Base-by-base conservation (phyloP, 1,284 basidiomycete species). In the Sutorius eximius region DNA sequence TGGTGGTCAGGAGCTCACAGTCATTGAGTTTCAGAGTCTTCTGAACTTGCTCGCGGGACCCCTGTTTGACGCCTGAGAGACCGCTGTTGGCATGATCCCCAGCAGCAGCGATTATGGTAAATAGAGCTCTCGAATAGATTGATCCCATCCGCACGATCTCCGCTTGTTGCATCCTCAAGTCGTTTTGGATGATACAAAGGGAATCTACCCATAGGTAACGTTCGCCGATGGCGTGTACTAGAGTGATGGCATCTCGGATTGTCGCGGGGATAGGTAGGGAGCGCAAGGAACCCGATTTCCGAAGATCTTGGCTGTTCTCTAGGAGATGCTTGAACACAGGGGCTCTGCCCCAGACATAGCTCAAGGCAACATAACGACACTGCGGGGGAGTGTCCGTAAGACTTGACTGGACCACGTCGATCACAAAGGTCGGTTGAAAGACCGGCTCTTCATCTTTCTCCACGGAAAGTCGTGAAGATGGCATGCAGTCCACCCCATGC, bases 191-290 rank as follows among this genome's bases (percentile, higher is more conserved):
- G 49, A 67, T 65, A 24, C 63, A 67, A 12, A 64, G 7, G 6
- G 63, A 61, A 27, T 67, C 65, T 9, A 67, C 54, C 62, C 63
- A 64, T 8, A 64, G 33, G 33, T 67, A 67, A n/a, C 58, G 61
- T 34, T 67, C 65, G 45, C 58, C 61, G 12, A 65, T 61, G n/a
- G 32, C 41, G 11, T 20, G 46, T 1, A 65, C 57, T 9, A 67
- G 47, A 3, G 47, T 45, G 1, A 65, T 65, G 10, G 63, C 52
- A 47, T 65, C 64, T 37, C 43, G 50, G 30, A 65, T 68, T 2
- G 63, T 65, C 15, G 54, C 33, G 15, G 61, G 58, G 18, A 65
- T 51, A 16, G 51, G 54, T 7, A 58, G 44, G 3, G 45, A 58
- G 9, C 8, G 22, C 7, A 62, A 11, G 13, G 53, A 62, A 32